phyloP scores from a whole-genome alignment of 192 early-diverging fungal species.

The Podila minutissima region DNA sequence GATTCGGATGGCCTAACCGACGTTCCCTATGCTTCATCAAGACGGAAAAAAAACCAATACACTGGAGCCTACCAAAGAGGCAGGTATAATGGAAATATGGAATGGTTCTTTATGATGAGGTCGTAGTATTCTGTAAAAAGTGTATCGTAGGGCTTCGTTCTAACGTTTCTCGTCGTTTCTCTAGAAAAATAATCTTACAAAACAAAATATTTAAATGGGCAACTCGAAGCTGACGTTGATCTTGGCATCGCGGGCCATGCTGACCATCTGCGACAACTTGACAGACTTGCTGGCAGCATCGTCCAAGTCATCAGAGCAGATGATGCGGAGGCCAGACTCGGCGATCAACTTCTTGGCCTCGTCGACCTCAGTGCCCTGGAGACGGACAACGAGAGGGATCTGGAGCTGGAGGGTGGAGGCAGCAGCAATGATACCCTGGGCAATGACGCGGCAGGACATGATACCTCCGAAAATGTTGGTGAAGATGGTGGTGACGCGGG shows the following conservation, averaged over 20 bases:
- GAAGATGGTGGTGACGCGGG: slow-evolving; percentile 95
- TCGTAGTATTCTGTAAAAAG: too few relatives aligned
- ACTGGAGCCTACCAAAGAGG: too few relatives aligned
- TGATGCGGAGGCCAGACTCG: slow-evolving; percentile 92
- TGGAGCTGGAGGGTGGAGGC: slow-evolving; percentile 90
- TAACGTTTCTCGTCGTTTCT: too few relatives aligned
- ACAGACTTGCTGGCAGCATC: slow-evolving; percentile 93
- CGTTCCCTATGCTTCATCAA: too few relatives aligned
- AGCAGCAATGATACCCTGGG: slow-evolving; percentile 97
- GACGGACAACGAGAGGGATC: slow-evolving; percentile 96
- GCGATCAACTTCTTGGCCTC: slow-evolving; percentile 93
- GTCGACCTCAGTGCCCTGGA: slow-evolving; percentile 92
- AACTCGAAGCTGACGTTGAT: slow-evolving; percentile 79
- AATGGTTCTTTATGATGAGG: too few relatives aligned
- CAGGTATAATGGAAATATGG: too few relatives aligned
- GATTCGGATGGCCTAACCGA: too few relatives aligned
- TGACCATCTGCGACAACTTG: slow-evolving; percentile 84
- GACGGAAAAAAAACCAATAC: too few relatives aligned
- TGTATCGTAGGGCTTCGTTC: too few relatives aligned
- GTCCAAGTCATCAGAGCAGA: slow-evolving; percentile 95
- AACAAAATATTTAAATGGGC: slow-evolving; percentile 40
- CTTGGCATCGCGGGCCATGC: slow-evolving; percentile 77
- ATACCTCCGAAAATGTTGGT: slow-evolving; percentile 99
- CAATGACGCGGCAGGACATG: slow-evolving; percentile 99
- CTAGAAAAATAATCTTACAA: too few relatives aligned